Evolutionary conservation across 2,329 filamentous ascomycete species (phyloP).

Genomic region (Myriosclerotinia scirpicola): DNA sequence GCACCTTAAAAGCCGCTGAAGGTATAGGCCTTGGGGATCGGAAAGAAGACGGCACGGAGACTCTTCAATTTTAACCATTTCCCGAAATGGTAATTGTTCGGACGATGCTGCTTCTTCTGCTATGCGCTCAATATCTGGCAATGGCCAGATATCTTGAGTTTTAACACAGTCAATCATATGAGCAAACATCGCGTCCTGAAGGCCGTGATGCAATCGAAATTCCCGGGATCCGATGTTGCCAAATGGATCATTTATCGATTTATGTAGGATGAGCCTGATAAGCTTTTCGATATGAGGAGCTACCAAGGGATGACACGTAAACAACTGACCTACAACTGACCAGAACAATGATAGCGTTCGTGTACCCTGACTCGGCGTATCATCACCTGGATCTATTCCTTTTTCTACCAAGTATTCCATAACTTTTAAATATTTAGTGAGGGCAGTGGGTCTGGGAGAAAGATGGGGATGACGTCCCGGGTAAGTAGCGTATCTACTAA

Average conservation of each 20-base stretch:
- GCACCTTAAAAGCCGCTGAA: neutral
- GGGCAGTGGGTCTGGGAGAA: neutral
- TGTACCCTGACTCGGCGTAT: neutral
- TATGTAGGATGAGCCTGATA: neutral
- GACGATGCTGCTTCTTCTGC: neutral
- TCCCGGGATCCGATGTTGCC: neutral
- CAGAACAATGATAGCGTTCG: neutral
- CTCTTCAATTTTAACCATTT: too few species aligned
- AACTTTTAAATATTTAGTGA: neutral
- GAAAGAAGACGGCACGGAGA: neutral
- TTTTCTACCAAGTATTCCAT: neutral
- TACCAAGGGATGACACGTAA: neutral
- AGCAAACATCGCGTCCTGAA: too few species aligned
- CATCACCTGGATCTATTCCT: neutral
- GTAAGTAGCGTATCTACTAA: neutral
- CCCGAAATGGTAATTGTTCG: too few species aligned
- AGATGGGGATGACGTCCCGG: neutral
- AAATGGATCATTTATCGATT: neutral
- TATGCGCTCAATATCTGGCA: neutral
- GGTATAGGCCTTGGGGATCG: neutral
- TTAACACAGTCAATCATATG: too few species aligned
- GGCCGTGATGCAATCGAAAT: neutral
- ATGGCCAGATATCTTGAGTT: neutral
- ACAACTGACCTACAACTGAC: neutral
- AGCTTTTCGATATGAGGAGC: neutral